phyloP scores from a whole-genome alignment of 2,329 filamentous ascomycete species.

The Beauveria australis region DNA sequence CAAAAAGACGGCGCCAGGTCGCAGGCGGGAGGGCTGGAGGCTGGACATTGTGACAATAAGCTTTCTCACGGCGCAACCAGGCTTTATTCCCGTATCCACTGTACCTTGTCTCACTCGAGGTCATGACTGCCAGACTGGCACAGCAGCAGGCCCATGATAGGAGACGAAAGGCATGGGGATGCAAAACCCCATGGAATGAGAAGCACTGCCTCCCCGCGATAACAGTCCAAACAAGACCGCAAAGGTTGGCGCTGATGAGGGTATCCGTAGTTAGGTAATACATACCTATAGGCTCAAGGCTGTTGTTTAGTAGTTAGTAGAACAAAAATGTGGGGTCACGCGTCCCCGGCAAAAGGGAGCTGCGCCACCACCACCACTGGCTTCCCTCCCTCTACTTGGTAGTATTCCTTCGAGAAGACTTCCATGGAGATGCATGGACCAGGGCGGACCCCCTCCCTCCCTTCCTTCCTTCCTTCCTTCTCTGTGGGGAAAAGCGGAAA shows the following conservation, averaged over 20 bases:
- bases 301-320: too few species aligned
- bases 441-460: not conserved
- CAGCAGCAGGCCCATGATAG: not conserved
- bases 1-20: not conserved
- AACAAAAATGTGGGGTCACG: not conserved
- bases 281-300: too few species aligned
- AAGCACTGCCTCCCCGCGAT: not conserved
- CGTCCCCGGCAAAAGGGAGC: not conserved
- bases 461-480: not conserved
- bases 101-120: not conserved
- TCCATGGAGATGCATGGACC: slow-evolving; percentile 16
- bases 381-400: not conserved
- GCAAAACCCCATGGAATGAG: too few species aligned
- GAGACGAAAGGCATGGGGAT: not conserved
- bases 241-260: too few species aligned
- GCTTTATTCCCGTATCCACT: not conserved
- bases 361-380: not conserved
- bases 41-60: not conserved
- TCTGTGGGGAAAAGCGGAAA: not conserved
- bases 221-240: too few species aligned
- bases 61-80: not conserved
- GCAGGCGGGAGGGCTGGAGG: too few species aligned
- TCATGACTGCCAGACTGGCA: not conserved
- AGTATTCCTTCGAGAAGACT: slow-evolving; percentile 25
- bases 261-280: too few species aligned